These are phyloP conservation scores for Baorangia bicolor DNA, from an alignment of 768 basidiomycete species.

Conservation along the genomic window DNA sequence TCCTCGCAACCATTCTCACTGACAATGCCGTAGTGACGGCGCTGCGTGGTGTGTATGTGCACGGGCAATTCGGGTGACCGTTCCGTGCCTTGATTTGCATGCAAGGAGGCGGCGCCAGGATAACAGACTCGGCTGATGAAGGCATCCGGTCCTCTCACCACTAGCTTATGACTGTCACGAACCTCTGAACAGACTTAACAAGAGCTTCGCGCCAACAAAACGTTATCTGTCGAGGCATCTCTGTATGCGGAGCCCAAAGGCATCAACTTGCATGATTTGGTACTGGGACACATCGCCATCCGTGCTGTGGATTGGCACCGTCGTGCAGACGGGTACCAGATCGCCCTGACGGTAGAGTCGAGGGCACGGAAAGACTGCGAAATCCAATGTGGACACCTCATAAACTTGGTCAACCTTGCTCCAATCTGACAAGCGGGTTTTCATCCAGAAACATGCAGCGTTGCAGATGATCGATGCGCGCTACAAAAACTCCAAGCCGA, in stretches of 20 bases:
- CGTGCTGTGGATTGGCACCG: neutral
- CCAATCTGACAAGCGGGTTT: neutral
- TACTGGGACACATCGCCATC: neutral
- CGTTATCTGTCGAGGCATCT: neutral
- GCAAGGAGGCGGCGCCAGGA: neutral
- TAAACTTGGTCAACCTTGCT: neutral
- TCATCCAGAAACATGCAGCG: constrained; percentile 1
- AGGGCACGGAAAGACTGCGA: neutral
- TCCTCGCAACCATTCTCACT: no score
- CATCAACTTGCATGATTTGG: neutral
- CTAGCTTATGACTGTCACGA: neutral
- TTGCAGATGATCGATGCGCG: constrained; percentile 3
- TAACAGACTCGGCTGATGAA: neutral
- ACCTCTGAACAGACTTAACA: neutral
- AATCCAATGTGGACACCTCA: neutral
- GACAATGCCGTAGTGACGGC: neutral
- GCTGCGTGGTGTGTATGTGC: neutral
- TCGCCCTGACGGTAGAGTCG: no score
- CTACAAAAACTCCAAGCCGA: constrained; percentile 77
- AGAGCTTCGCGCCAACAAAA: neutral
- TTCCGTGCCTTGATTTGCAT: neutral
- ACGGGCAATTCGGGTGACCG: neutral
- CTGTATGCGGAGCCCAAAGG: neutral
- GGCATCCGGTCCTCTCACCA: neutral
- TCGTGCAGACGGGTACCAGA: no score